Evolutionary conservation across 1,139 yeast species (phyloP), one percentile per base, ranked within the genome.

Genomic region (Casaregolazyma lundiana): DNA sequence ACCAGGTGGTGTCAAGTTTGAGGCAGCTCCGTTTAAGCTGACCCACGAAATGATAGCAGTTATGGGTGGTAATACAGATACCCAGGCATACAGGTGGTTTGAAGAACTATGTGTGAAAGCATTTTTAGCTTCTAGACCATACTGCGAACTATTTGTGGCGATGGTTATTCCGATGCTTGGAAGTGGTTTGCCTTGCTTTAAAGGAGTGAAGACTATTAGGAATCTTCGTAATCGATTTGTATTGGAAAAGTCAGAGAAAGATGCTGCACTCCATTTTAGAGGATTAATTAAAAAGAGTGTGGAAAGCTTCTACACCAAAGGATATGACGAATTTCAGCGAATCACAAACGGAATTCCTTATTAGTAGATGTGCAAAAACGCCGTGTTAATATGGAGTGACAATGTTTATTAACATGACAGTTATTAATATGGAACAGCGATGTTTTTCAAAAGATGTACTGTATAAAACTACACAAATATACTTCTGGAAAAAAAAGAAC

Each of bases 1-100:
- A 34, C 99, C 99, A 3, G 99, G 99, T 54, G 98, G 98, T 32
- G 97, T 94, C 47, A 87, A 84, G 59, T 94, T 94, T 64, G 99
- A 94, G 63, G 95, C 89, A 15, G 96, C 96, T 1, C 98, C 98
- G 13, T 94, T 94, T 74, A 94, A 94, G 64, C 77, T 94, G 56
- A 92, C 98, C 4, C 87, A 84, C 59, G 99, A 94, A 62, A 94
- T 94, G 98, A 84, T 94, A 16, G 76, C 81, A 62, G 97, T 94
- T 1, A 80, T 94, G 81, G 98, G 98, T 17, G 98, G 98, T 0
- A 75, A 78, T 26, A 75, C 78, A 34, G 73, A 78, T 39, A 88
- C 98, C 0, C 96, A 88, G 63, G 92, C 97, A 0, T 94, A 83
- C 70, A 75, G 74, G 55, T 87, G 96, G 90, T 94, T 90, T 68